Evolutionary conservation across 257 asterid genomes (phyloP).

Genomic region (Nicotiana tomentosiformis): DNA sequence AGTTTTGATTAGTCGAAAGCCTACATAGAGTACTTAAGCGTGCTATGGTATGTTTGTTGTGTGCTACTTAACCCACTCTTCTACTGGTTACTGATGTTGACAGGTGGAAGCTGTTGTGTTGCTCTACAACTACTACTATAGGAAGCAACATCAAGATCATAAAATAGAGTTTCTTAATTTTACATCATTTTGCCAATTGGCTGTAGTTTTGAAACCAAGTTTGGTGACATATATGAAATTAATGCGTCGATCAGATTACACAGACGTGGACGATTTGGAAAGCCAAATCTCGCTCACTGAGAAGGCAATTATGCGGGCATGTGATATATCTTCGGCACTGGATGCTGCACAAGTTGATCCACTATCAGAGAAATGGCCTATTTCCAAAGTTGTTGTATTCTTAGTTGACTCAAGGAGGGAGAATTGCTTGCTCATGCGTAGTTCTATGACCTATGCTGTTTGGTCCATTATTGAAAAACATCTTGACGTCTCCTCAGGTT

Average conservation of each 20-base stretch:
- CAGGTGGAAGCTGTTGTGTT: slow-evolving; percentile 29
- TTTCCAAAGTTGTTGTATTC: slow-evolving; percentile 20
- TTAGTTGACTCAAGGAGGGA: slow-evolving; percentile 18
- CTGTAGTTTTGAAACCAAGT: slow-evolving; percentile 20
- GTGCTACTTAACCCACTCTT: not conserved
- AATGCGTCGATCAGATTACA: slow-evolving; percentile 17
- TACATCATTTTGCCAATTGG: slow-evolving; percentile 24
- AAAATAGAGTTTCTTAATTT: slow-evolving; percentile 10
- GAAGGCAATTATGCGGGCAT: slow-evolving; percentile 24
- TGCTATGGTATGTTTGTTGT: not conserved
- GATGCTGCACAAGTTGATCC: slow-evolving; percentile 19
- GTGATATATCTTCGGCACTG: slow-evolving; percentile 16
- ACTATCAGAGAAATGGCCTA: slow-evolving; percentile 16
- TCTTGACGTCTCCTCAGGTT: slow-evolving; percentile 9
- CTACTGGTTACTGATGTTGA: not conserved
- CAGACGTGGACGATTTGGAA: slow-evolving; percentile 17
- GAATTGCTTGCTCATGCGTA: slow-evolving; percentile 16
- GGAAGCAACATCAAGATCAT: slow-evolving; percentile 15
- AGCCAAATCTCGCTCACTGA: slow-evolving; percentile 24
- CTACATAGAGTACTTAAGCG: too few relatives aligned
- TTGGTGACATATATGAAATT: slow-evolving; percentile 22
- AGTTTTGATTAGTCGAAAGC: not conserved
- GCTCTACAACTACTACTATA: slow-evolving; percentile 24
- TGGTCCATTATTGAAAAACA: slow-evolving; percentile 27
- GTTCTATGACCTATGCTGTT: slow-evolving; percentile 14